These are phyloP conservation scores for Ceratocystis cacaofunesta DNA, from an alignment of 2,329 filamentous ascomycete species.

Conservation along the genomic window DNA sequence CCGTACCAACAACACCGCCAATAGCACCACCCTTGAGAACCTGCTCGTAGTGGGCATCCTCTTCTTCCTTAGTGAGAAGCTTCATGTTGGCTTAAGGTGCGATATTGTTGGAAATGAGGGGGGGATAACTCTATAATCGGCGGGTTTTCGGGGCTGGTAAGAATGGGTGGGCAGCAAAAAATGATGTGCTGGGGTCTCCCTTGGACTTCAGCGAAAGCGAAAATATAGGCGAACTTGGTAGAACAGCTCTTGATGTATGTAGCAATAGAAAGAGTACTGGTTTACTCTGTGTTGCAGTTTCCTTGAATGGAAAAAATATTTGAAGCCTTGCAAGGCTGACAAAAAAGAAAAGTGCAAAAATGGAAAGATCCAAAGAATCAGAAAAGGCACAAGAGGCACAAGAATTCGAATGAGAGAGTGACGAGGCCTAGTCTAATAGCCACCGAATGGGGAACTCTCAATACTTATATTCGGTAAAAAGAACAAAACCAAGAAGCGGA, in stretches of 20 bases:
- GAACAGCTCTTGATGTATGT: neutral
- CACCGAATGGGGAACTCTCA: neutral
- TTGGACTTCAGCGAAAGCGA: no score
- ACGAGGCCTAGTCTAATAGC: neutral
- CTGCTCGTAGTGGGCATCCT: slow-evolving; percentile 64
- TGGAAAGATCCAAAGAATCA: no score
- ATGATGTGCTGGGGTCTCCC: no score
- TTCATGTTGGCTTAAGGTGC: slow-evolving; percentile 51
- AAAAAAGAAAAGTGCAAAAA: neutral
- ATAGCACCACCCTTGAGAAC: slow-evolving; percentile 67
- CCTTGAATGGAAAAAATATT: neutral
- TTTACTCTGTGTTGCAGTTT: neutral
- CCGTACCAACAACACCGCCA: slow-evolving; percentile 56
- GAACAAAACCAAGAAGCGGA: neutral
- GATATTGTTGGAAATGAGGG: neutral
- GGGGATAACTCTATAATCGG: neutral
- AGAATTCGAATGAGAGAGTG: neutral
- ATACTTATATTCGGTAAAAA: neutral
- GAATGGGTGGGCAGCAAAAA: no score
- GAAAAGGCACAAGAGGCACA: no score
- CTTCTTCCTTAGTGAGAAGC: slow-evolving; percentile 87
- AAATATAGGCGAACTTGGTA: no score
- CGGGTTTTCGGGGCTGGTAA: no score
- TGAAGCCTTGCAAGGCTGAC: neutral
- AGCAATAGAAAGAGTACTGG: neutral